Percentiles rank a stretch among this genome's conserved stretches.
Evolutionary conservation across 495 filamentous ascomycete genomes (phyloP).

Genomic region (Entonaema liquescens): DNA sequence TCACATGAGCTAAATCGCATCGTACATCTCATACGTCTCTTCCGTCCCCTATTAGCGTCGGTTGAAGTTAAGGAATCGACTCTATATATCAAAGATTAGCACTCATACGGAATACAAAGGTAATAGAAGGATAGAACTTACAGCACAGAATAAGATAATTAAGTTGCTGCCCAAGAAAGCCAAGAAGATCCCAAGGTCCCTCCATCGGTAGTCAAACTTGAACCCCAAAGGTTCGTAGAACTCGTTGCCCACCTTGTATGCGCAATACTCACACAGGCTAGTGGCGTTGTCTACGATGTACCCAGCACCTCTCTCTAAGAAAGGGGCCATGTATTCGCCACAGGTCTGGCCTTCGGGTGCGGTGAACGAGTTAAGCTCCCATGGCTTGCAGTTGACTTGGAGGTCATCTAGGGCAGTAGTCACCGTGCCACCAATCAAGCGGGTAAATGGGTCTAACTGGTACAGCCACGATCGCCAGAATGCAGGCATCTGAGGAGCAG

Average conservation of each 20-base stretch:
- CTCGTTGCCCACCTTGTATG: slow-evolving; percentile 78
- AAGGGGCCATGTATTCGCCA: slow-evolving; percentile 75
- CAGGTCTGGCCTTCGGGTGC: slow-evolving; percentile 70
- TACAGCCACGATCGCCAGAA: slow-evolving; percentile 88
- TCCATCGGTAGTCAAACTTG: slow-evolving; percentile 73
- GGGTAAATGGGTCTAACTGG: slow-evolving; percentile 83
- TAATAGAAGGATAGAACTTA: slow-evolving; percentile 50
- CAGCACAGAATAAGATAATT: slow-evolving; percentile 75
- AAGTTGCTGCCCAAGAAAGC: slow-evolving; percentile 80
- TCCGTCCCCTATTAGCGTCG: slow-evolving; percentile 54
- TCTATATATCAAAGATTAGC: slow-evolving; percentile 52
- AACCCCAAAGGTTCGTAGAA: slow-evolving; percentile 74
- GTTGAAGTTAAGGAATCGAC: slow-evolving; percentile 73
- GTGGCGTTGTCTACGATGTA: slow-evolving; percentile 74
- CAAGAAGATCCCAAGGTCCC: slow-evolving; percentile 79
- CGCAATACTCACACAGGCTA: slow-evolving; percentile 76
- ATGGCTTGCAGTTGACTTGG: slow-evolving; percentile 63
- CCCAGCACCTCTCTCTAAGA: slow-evolving; percentile 72
- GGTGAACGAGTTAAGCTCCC: slow-evolving; percentile 69
- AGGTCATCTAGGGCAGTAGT: slow-evolving; percentile 75
- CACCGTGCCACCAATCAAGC: slow-evolving; percentile 80
- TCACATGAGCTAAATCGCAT: slow-evolving; percentile 5
- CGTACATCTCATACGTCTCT: slow-evolving; percentile 1
- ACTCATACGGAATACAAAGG: slow-evolving; percentile 26
- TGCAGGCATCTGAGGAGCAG: slow-evolving; percentile 73